Conservation (phyloP, 495 filamentous ascomycete genomes). For the Ramalina peruviana region DNA sequence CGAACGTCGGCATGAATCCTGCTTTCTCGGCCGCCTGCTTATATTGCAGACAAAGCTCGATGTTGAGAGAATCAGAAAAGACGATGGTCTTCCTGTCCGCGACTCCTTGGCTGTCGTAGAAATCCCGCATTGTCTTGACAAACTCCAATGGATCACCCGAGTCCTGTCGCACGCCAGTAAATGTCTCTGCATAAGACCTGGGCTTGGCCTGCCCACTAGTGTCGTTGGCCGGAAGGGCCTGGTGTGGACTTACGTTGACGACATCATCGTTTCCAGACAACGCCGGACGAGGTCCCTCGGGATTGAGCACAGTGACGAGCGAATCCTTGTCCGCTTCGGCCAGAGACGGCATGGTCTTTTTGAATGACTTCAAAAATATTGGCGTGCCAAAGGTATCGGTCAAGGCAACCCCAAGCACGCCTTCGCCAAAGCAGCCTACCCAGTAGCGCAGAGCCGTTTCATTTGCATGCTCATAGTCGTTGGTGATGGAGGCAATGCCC, state of each 20-base stretch:
- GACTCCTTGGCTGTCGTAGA: conserved; percentile 68
- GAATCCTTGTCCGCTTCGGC: conserved; percentile 23
- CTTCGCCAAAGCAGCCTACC: conserved; percentile 83
- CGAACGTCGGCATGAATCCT: conserved; percentile 74
- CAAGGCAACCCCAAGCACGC: conserved; percentile 76
- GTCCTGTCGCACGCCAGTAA: conserved; percentile 82
- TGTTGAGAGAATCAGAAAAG: conserved; percentile 92
- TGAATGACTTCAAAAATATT: conserved; percentile 74
- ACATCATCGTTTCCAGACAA: conserved; percentile 20
- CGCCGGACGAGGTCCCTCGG: conserved; percentile 17
- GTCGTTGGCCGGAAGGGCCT: background rate
- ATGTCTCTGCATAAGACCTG: conserved; percentile 69
- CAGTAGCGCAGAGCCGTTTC: conserved; percentile 73
- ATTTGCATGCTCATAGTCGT: conserved; percentile 72
- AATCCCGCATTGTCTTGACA: conserved; percentile 67
- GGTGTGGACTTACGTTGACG: conserved; percentile 19
- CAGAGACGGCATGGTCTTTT: conserved; percentile 39
- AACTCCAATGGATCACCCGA: conserved; percentile 80
- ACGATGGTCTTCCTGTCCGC: conserved; percentile 79
- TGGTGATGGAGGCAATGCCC: conserved; percentile 83
- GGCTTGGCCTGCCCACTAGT: background rate
- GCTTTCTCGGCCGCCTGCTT: conserved; percentile 64
- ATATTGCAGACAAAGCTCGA: conserved; percentile 84
- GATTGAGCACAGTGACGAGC: conserved; percentile 15
- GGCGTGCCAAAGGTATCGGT: conserved; percentile 98